These are phyloP conservation scores for Trichoderma sp. DNA, from an alignment of 2,329 filamentous ascomycete species.

Conservation along the genomic window DNA sequence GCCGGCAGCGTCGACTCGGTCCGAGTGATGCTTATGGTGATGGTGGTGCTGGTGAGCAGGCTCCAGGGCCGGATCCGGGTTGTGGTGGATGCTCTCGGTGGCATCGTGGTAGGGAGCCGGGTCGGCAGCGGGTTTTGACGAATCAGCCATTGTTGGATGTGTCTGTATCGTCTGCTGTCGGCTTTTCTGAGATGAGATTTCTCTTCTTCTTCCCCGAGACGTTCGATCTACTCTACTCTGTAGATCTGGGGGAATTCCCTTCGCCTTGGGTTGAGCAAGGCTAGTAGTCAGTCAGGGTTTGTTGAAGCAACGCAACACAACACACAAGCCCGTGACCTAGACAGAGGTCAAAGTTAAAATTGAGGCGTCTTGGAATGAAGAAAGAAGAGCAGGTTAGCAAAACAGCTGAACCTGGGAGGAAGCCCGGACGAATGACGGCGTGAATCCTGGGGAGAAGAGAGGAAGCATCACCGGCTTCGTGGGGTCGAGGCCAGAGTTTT, in stretches of 20 bases:
- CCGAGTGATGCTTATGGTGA: conserved; percentile 42
- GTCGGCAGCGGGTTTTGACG: background rate
- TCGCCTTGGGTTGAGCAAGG: conserved; percentile 6
- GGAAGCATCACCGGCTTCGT: conserved; percentile 1
- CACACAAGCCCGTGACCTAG: background rate
- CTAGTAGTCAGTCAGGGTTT: background rate
- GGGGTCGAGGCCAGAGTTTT: conserved; percentile 17
- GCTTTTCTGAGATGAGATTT: background rate
- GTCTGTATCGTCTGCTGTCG: background rate
- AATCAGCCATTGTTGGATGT: conserved; percentile 6
- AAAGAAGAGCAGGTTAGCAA: conserved; percentile 12
- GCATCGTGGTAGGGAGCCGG: conserved; percentile 11
- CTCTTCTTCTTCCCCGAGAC: background rate
- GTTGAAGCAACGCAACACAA: background rate
- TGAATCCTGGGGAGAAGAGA: conserved; percentile 17
- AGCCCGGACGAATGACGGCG: conserved; percentile 14
- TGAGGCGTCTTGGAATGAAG: background rate
- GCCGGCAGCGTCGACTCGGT: conserved; percentile 33
- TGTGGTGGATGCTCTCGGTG: conserved; percentile 25
- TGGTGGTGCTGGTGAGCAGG: conserved; percentile 44
- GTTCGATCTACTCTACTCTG: background rate
- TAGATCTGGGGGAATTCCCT: background rate
- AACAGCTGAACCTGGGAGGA: conserved; percentile 18
- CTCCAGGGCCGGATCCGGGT: conserved; percentile 36
- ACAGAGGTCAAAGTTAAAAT: background rate